Evolutionary conservation across 2,329 filamentous ascomycete species (phyloP).

Genomic region (Aureobasidium lini): DNA sequence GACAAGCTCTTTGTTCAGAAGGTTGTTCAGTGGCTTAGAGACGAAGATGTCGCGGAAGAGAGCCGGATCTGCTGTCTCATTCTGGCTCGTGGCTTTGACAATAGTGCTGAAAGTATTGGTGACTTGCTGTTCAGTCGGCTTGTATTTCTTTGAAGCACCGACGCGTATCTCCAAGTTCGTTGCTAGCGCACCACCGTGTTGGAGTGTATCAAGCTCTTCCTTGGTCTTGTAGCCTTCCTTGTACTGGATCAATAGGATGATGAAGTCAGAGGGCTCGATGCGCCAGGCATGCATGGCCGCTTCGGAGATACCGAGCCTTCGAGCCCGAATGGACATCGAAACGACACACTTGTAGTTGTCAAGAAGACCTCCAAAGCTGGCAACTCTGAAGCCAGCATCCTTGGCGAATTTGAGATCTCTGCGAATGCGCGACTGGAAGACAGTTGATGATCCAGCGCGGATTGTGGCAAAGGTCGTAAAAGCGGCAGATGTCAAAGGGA

Average conservation of each 20-base stretch:
- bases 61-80: neutral
- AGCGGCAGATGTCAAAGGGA: neutral
- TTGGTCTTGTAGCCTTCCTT: slow-evolving; percentile 53
- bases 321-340: slow-evolving; percentile 60
- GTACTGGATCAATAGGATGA: slow-evolving; percentile 66
- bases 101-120: slow-evolving; percentile 41
- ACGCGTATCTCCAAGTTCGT: slow-evolving; percentile 53
- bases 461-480: neutral
- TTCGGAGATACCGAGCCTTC: slow-evolving; percentile 63
- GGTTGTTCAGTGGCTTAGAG: slow-evolving; percentile 60
- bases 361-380: slow-evolving; percentile 48
- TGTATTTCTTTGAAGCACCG: slow-evolving; percentile 64
- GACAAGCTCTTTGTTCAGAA: slow-evolving; percentile 60
- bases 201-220: slow-evolving; percentile 43
- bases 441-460: neutral
- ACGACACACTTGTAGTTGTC: slow-evolving; percentile 46
- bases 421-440: slow-evolving; percentile 23
- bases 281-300: slow-evolving; percentile 75
- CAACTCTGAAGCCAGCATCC: slow-evolving; percentile 62
- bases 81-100: slow-evolving; percentile 14
- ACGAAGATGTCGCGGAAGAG: slow-evolving; percentile 57
- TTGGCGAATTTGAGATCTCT: slow-evolving; percentile 55
- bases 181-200: slow-evolving; percentile 28
- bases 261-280: slow-evolving; percentile 56
- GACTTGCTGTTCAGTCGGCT: slow-evolving; percentile 54